Evolutionary conservation across 345 rosid genomes (phyloP), one percentile per base, ranked within the genome.

Genomic region (Pugionium dolabratum): DNA sequence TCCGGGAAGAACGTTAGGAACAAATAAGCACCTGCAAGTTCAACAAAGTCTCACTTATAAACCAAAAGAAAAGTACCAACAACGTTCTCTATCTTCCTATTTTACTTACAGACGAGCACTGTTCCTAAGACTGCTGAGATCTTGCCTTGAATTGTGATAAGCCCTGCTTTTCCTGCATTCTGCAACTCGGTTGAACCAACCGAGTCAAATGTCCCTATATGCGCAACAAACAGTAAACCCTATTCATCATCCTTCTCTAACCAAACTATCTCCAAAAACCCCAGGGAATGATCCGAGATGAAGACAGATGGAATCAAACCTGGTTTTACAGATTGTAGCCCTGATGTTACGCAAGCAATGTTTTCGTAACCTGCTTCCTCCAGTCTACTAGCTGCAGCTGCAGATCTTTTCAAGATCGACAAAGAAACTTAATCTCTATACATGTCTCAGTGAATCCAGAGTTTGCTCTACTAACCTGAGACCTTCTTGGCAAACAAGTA

Each of bases 81-180:
- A 70, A 30, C 11, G 42, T 4, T 25, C 43, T 39, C 54, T 41
- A 44, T 5, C 4, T 40, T 40, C 26, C 43, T 11, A n/a, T 25
- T 43, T 37, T 31, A 79, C 96, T 85, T 80, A 92, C 98, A 92
- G 74, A 92, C 60, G 8, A 92, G 98, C 39, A 89, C 88, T 7
- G 98, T 89, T 77, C 96, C 95, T 3, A 92, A 86, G 6, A 91
- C 90, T 50, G 95, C 96, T 9, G 98, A 91, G 76, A 91, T 87
- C 75, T 89, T 78, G 66, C 98, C 98, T 85, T 91, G 98, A 64
- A 91, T 30, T 8, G 92, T 87, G 41, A 87, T 70, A 77, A 91
- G 80, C 66, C 96, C 98, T 35, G 95, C 96, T 84, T 92, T 92
- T 52, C 98, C 96, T 33, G 96, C 96, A 62, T 87, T 61, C 79